Percentiles rank a stretch among this genome's conserved stretches.
phyloP scores from a whole-genome alignment of 2,329 filamentous ascomycete genomes.

The Phialemoniopsis sp. region DNA sequence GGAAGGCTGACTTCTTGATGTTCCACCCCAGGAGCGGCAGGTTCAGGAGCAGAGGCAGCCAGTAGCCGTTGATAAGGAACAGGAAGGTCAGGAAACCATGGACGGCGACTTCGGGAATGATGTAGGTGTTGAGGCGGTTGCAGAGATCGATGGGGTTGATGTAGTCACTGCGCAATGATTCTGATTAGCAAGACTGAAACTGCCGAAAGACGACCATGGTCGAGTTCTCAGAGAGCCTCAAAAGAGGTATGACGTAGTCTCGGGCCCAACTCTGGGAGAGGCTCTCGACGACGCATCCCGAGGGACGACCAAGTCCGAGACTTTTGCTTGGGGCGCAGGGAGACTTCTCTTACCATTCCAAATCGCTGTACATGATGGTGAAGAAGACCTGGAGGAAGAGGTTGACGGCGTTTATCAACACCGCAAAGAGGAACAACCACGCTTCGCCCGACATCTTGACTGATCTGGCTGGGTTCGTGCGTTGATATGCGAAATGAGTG shows the following conservation, averaged over 20 bases:
- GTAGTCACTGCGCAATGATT: slow-evolving; percentile 68
- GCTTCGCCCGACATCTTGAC: slow-evolving; percentile 87
- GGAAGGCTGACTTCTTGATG: slow-evolving; percentile 80
- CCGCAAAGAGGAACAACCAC: slow-evolving; percentile 96
- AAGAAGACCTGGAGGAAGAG: slow-evolving; percentile 99
- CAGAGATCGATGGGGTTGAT: slow-evolving; percentile 99
- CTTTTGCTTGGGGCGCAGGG: no score
- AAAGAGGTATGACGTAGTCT: not conserved
- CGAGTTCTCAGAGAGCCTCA: no score
- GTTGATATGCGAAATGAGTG: not conserved
- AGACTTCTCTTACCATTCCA: slow-evolving; percentile 89
- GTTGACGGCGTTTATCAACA: slow-evolving; percentile 99
- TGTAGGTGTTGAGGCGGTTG: slow-evolving; percentile 99
- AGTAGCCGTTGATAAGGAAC: slow-evolving; percentile 98
- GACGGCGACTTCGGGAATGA: slow-evolving; percentile 95
- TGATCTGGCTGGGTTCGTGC: not conserved
- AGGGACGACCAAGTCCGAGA: not conserved
- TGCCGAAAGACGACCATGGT: not conserved
- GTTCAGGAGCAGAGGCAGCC: slow-evolving; percentile 89
- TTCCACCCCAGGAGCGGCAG: slow-evolving; percentile 91
- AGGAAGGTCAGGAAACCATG: slow-evolving; percentile 94
- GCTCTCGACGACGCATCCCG: slow-evolving; percentile 4
- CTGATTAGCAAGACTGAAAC: slow-evolving; percentile 19
- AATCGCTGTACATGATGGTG: slow-evolving; percentile 99
- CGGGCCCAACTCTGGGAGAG: no score